These are phyloP conservation scores for Nannochloropsis gaditana DNA, from an alignment of 108 stramenopile species.

Conservation along the genomic window DNA sequence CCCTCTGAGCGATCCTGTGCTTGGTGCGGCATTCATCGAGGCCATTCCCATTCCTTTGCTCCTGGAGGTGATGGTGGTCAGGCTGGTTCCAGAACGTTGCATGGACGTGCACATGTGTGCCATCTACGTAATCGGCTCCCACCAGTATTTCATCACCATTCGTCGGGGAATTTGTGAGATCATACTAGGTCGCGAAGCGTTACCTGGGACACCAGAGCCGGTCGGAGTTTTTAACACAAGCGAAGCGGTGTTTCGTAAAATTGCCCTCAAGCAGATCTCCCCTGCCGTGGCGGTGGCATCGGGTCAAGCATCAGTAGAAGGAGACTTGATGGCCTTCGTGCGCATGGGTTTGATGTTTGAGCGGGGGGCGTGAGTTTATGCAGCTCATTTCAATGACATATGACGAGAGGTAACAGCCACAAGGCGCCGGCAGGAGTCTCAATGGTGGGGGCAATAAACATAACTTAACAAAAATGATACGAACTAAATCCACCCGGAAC, in stretches of 20 bases:
- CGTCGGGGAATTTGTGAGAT: not conserved
- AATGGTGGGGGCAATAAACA: too few relatives aligned
- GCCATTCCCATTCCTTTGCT: not conserved
- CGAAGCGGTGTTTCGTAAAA: not conserved
- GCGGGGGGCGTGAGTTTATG: not conserved
- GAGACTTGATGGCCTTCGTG: not conserved
- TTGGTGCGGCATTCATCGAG: not conserved
- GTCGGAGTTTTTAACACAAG: not conserved
- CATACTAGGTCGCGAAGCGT: not conserved
- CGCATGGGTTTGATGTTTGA: not conserved
- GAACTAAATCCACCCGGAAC: too few relatives aligned
- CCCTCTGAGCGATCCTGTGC: not conserved
- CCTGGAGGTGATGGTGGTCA: not conserved
- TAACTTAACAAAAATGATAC: too few relatives aligned
- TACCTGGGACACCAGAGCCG: not conserved
- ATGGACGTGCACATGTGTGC: constrained; percentile 9
- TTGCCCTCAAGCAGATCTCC: not conserved
- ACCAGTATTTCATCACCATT: not conserved
- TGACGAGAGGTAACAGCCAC: too few relatives aligned
- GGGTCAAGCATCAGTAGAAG: not conserved
- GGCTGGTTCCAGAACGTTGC: not conserved
- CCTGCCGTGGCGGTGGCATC: not conserved
- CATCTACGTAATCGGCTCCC: not conserved
- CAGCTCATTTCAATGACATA: too few relatives aligned
- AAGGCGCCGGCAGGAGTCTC: too few relatives aligned